Percentiles rank a stretch among this genome's conserved stretches.
These are phyloP conservation scores for Penicillium coffeae DNA, from an alignment of 495 filamentous ascomycete genomes.

Conservation along the genomic window DNA sequence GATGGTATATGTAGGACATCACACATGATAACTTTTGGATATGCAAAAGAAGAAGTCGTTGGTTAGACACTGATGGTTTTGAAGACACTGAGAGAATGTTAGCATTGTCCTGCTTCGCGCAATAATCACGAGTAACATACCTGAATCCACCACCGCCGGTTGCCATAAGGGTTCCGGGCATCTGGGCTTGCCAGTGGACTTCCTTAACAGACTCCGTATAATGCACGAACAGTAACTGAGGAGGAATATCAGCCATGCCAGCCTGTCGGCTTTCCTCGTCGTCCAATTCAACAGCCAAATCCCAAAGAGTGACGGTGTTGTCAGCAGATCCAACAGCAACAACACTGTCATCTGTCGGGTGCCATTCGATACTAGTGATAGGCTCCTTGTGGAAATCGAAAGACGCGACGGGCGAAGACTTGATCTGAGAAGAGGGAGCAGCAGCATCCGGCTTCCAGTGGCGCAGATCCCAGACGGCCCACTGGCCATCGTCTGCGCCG, in stretches of 20 bases:
- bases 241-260: constrained; percentile 83
- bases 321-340: constrained; percentile 90
- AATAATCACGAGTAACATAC: constrained; percentile 33
- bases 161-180: constrained; percentile 84
- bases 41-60: constrained; percentile 5
- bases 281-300: constrained; percentile 92
- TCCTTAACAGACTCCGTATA: constrained; percentile 94
- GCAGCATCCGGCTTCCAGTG: constrained; percentile 75
- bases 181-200: constrained; percentile 94
- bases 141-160: constrained; percentile 85
- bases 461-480: constrained; percentile 94
- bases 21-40: constrained; percentile 23
- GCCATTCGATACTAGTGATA: constrained; percentile 95
- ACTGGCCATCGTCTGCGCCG: constrained; percentile 89
- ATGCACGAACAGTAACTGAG: constrained; percentile 93
- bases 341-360: constrained; percentile 92
- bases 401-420: constrained; percentile 71
- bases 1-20: constrained; percentile 34
- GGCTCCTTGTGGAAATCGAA: constrained; percentile 95
- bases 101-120: constrained; percentile 10
- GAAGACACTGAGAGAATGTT: constrained; percentile 41
- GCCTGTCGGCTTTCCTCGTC: constrained; percentile 93
- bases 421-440: constrained; percentile 34
- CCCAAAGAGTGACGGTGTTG: constrained; percentile 93
- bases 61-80: constrained; percentile 54